Evolutionary conservation across 345 rosid genomes (phyloP), one percentile per base, ranked within the genome.

Genomic region (Combretum micranthum): DNA sequence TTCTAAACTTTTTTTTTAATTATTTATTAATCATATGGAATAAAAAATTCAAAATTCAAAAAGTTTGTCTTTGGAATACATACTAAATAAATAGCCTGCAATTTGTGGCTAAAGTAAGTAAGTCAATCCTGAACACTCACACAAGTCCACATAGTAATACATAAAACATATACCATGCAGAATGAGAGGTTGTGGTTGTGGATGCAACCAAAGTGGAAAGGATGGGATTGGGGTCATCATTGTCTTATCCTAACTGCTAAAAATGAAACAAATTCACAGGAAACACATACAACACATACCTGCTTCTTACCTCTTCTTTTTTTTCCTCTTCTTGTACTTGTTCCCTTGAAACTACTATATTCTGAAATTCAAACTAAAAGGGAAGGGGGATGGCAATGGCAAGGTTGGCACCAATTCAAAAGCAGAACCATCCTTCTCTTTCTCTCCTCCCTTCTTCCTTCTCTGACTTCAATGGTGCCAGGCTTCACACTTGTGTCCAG

Each of bases 381-480:
- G 22, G 60, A 20, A 49, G 53, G 68, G n/a, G n/a, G n/a, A 47
- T 65, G 67, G 43, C 49, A 68, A 86, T 85, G 96, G 84, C 97
- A 52, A 80, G 73, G 73, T 52, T 80, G 79, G 83, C 75, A 75
- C 77, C 78, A 68, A 50, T 76, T 71, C 99, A 89, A 76, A 90
- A 80, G 59, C 76, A 61, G 8, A 55, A 45, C 47, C 66, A 69
- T 69, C 71, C 80, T 65, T 77, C 90, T 71, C 66, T 92, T 55
- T 83, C 89, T 50, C 75, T 76, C 59, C 84, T 81, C 58, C 74
- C 84, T 62, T 84, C 97, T 56, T 92, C 93, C 64, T 79, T 86
- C 18, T 89, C 94, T 59, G 89, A 88, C 69, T 88, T 88, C 75
- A 86, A 64, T 82, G 99, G 97, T 75, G 73, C 81, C 65, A 80